A percentile compares a stretch with the other conserved stretches of the same genome.
Conservation (phyloP, 345 rosid species). For the Hibiscus mutabilis region DNA sequence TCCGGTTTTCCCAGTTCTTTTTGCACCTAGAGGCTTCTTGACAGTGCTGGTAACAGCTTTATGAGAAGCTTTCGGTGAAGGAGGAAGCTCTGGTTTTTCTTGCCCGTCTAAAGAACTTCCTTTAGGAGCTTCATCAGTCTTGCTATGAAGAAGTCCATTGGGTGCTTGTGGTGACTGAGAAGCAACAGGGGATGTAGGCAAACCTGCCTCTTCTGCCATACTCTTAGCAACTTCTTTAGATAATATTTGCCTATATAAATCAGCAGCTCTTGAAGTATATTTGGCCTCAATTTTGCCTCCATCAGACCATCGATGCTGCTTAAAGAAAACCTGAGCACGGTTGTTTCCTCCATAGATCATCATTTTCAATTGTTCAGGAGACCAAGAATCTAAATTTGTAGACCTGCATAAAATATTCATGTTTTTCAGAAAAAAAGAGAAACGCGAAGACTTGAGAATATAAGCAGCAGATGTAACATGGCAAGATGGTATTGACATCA, state of each 20-base stretch:
- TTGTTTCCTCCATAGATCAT: constrained; percentile 90
- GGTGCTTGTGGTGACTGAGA: constrained; percentile 43
- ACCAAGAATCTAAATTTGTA: constrained; percentile 95
- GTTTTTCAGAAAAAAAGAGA: background rate
- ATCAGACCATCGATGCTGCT: constrained; percentile 94
- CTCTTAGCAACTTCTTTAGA: constrained; percentile 88
- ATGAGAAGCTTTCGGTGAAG: constrained; percentile 55
- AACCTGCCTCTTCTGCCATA: constrained; percentile 47
- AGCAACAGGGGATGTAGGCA: constrained; percentile 66
- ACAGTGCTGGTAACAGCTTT: constrained; percentile 42
- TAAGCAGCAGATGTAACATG: background rate
- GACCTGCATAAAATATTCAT: constrained; percentile 45
- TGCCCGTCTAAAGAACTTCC: constrained; percentile 41
- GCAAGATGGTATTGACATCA: background rate
- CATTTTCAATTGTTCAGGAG: constrained; percentile 71
- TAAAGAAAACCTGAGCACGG: constrained; percentile 85
- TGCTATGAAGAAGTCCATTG: constrained; percentile 52
- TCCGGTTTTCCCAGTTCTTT: constrained; percentile 63
- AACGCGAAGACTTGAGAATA: background rate
- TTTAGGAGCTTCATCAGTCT: constrained; percentile 40
- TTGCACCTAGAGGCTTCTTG: constrained; percentile 87
- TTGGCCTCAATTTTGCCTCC: constrained; percentile 93
- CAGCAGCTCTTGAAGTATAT: constrained; percentile 97
- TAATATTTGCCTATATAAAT: constrained; percentile 71
- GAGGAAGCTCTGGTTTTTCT: constrained; percentile 39